phyloP scores from a whole-genome alignment of 495 filamentous ascomycete species.

The Aspergillus nidulans region DNA sequence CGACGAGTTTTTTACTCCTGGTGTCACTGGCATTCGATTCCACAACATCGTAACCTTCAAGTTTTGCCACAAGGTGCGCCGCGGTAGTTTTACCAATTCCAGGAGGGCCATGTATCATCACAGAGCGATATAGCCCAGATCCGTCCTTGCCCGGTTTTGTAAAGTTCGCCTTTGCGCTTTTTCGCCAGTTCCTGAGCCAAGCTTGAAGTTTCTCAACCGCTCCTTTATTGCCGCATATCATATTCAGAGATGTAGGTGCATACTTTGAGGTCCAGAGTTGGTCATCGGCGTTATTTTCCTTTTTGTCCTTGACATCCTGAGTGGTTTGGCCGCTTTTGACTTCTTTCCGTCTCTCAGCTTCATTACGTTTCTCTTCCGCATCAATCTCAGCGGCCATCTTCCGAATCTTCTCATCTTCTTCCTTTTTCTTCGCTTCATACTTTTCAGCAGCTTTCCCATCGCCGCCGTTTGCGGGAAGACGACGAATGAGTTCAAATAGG shows the following conservation, averaged over 20 bases:
- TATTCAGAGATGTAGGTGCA: constrained; percentile 72
- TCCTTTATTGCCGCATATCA: constrained; percentile 94
- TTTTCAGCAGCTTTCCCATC: constrained; percentile 82
- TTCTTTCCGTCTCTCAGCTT: constrained; percentile 19
- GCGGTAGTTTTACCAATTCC: constrained; percentile 98
- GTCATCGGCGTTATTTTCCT: constrained; percentile 42
- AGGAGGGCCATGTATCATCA: constrained; percentile 91
- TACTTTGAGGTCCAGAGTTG: constrained; percentile 96
- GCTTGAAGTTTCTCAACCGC: constrained; percentile 82
- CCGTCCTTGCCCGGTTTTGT: constrained; percentile 77
- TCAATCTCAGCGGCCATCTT: constrained; percentile 82
- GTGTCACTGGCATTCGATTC: constrained; percentile 97
- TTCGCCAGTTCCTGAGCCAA: constrained; percentile 82
- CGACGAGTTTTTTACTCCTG: constrained; percentile 95
- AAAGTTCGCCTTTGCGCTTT: constrained; percentile 68
- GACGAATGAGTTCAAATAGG: constrained; percentile 79
- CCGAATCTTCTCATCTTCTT: constrained; percentile 71
- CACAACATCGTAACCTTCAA: constrained; percentile 89
- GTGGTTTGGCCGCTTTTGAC: constrained; percentile 10
- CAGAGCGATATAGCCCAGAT: constrained; percentile 68
- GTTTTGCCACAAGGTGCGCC: constrained; percentile 85
- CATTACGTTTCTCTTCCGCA: constrained; percentile 47
- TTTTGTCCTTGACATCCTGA: not conserved
- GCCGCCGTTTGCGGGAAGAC: constrained; percentile 80
- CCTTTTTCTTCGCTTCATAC: constrained; percentile 72